Evolutionary conservation across 2,329 filamentous ascomycete species (phyloP).

Genomic region (Fusarium mangiferae): DNA sequence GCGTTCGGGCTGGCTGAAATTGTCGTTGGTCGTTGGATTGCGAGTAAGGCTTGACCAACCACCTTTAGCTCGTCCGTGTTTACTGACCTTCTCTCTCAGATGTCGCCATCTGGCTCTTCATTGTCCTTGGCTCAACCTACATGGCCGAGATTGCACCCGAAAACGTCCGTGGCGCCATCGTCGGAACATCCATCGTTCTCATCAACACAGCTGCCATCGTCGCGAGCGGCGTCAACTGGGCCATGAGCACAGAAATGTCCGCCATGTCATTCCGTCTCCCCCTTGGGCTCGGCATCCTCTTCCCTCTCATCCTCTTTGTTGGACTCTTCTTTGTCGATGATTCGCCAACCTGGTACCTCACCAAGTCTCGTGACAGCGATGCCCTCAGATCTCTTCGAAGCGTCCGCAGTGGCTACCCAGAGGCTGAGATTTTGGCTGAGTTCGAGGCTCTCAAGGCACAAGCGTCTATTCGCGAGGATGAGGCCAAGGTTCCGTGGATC

Average conservation of each 20-base stretch:
- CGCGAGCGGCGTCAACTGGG: neutral
- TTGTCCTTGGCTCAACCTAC: neutral
- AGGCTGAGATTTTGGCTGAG: neutral
- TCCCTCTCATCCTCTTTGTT: neutral
- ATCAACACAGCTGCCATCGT: neutral
- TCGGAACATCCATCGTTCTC: neutral
- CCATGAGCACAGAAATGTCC: neutral
- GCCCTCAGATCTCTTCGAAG: neutral
- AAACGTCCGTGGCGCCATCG: neutral
- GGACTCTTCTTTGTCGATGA: neutral
- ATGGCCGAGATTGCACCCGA: neutral
- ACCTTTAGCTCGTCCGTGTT: rapidly evolving
- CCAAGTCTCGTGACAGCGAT: neutral
- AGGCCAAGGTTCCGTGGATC: neutral
- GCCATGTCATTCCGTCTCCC: neutral
- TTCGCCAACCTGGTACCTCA: neutral
- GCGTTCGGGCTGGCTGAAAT: neutral
- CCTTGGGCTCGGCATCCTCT: neutral
- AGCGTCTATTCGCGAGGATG: neutral
- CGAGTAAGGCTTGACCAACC: neutral
- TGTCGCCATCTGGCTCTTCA: neutral
- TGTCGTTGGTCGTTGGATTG: neutral
- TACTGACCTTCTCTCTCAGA: neutral
- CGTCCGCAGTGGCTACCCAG: neutral
- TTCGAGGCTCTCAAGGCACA: neutral